These are phyloP conservation scores for Cetraspora pellucida DNA, from an alignment of 192 early-diverging fungal species.

Conservation along the genomic window DNA sequence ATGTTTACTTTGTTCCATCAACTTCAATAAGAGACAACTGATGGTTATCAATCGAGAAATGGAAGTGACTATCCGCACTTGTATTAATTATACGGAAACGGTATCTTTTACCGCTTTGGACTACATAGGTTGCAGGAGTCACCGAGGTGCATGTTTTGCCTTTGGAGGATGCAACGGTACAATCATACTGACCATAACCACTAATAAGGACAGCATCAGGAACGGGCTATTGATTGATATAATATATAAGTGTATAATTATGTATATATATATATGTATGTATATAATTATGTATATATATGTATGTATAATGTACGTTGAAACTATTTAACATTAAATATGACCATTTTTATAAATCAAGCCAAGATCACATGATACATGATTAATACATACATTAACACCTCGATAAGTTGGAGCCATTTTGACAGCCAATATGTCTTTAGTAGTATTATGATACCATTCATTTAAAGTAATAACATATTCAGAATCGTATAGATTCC, in stretches of 20 bases:
- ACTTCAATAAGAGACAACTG: constrained; percentile 78
- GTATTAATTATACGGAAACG: constrained; percentile 43
- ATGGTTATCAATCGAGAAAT: constrained; percentile 80
- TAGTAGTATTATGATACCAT: not conserved
- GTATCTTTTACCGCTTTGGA: constrained; percentile 35
- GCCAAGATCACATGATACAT: not conserved
- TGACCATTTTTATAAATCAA: not conserved
- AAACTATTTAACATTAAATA: not conserved
- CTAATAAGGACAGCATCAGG: not conserved
- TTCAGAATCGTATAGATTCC: not conserved
- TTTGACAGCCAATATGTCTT: not conserved
- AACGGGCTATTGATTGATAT: not conserved
- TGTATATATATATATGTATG: too few relatives aligned
- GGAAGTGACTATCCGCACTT: constrained; percentile 69
- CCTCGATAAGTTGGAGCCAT: not conserved
- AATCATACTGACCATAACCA: not conserved
- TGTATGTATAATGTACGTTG: not conserved
- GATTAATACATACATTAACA: not conserved
- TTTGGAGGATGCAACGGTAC: not conserved
- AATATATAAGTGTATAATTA: too few relatives aligned
- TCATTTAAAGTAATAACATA: not conserved
- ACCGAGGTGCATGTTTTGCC: not conserved
- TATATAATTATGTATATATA: too few relatives aligned
- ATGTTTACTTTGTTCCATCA: constrained; percentile 62
- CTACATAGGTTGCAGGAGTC: constrained; percentile 31